Evolutionary conservation across 2,329 filamentous ascomycete genomes (phyloP).

Genomic region (Elsinoe ampelina): DNA sequence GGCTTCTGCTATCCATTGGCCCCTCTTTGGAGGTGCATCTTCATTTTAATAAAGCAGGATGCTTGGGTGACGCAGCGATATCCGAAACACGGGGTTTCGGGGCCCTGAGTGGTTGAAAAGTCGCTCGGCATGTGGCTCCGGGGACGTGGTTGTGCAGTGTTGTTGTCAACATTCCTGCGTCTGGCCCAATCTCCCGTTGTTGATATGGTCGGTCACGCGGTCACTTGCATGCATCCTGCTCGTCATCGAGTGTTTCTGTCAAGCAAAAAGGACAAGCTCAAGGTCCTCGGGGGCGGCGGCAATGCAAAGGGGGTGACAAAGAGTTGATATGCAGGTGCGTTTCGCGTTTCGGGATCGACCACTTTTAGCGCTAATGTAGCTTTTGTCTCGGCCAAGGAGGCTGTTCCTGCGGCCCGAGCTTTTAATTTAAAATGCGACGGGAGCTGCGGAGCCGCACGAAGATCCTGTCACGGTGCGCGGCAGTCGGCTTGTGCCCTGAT

Average conservation of each 20-base stretch:
- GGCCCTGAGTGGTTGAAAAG: not conserved
- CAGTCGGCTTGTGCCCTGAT: no score
- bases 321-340: not conserved
- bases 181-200: conserved; percentile 1
- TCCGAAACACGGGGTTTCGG: conserved; percentile 3
- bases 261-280: not conserved
- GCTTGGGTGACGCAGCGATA: conserved; percentile 9
- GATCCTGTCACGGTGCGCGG: no score
- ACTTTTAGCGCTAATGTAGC: not conserved
- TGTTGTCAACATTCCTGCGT: not conserved
- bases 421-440: not conserved
- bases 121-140: not conserved
- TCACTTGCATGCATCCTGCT: not conserved
- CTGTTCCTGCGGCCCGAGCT: not conserved
- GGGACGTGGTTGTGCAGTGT: not conserved
- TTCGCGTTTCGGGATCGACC: not conserved
- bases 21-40: not conserved
- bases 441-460: not conserved
- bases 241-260: no score
- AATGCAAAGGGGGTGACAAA: not conserved
- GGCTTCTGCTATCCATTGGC: not conserved
- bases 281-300: not conserved
- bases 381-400: not conserved
- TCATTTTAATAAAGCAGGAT: conserved; percentile 11
- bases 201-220: not conserved